Evolutionary conservation across 1,284 basidiomycete genomes (phyloP), one percentile per base, ranked within the genome.

Genomic region (Cryptococcus sp.): DNA sequence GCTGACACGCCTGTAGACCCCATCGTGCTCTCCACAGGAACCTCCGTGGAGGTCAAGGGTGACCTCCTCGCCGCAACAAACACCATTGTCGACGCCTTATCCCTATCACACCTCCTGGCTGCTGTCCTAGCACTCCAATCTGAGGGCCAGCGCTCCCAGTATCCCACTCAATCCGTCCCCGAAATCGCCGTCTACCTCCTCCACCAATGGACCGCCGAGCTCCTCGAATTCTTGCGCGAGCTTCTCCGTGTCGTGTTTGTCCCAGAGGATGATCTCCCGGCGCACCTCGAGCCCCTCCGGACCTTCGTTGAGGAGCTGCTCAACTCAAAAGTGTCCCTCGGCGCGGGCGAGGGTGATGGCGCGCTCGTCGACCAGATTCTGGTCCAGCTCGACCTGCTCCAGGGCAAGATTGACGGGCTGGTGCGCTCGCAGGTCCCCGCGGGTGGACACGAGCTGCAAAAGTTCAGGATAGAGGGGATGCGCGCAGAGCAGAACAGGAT

Each of bases 101-200:
- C 63, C 48, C 59, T 75, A 20, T 72, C 71, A 9, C 70, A 73
- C 44, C 54, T 71, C 13, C 61, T 72, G 13, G 63, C 74, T 2
- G 69, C 71, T 28, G 60, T 69, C 9, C 59, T 76, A 12, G 65
- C 67, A 15, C 55, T 72, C 23, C 67, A 68, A 52, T 67, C 74
- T 2, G 67, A 73, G 45, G 64, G 62, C 44, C 59, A 64, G 33
- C 63, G 65, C 21, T 54, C 64, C 13, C 61, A 62, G 7, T 74
- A 66, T 49, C 68, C 70, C 12, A 63, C 66, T 15, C 68, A 71
- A 7, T 66, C 71, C 6, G 56, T 59, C 21, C 52, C 62, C 16
- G 72, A 76, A 58, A 68, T 73, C 38, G 65, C 70, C 6, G 61
- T 69, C 40, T 74, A 68, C 57, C 58, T 72, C 18, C 59, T 68